Evolutionary conservation across 73 alveolate species (phyloP).

Genomic region (Paraurostyla sp.): DNA sequence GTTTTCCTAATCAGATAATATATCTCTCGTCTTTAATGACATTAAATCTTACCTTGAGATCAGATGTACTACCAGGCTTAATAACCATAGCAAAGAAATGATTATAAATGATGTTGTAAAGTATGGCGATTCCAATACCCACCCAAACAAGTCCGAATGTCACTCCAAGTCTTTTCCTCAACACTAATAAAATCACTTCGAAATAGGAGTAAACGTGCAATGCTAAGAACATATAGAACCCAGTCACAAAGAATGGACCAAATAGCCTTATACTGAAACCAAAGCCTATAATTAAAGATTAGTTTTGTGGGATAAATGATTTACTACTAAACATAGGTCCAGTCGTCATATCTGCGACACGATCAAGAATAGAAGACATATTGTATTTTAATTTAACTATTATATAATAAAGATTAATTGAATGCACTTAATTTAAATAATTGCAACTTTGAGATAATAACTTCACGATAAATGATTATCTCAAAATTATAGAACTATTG

Average conservation of each 20-base stretch:
- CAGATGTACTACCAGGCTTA: conserved; percentile 58
- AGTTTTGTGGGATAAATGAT: not conserved
- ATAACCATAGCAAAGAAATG: conserved; percentile 50
- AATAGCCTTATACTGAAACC: not conserved
- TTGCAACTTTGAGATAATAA: not conserved
- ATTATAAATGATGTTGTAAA: not conserved
- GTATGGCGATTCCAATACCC: conserved; percentile 38
- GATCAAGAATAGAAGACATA: conserved; percentile 36
- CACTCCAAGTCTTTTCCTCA: conserved; percentile 49
- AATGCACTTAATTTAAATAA: conserved; percentile 25
- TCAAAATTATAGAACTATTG: not conserved
- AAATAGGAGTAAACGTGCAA: conserved; percentile 36
- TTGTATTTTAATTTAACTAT: not conserved
- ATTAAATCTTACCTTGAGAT: not conserved
- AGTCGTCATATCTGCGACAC: conserved; percentile 7
- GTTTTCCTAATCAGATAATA: not conserved
- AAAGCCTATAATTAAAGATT: not conserved
- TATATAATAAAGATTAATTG: not conserved
- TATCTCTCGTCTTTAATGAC: not conserved
- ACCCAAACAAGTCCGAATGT: conserved; percentile 47
- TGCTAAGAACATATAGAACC: conserved; percentile 6
- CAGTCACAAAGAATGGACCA: conserved; percentile 33
- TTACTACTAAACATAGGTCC: conserved; percentile 26
- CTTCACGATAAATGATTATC: not conserved
- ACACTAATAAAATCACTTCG: conserved; percentile 1